These are phyloP conservation scores for Nemania sp. DNA, from an alignment of 2,329 filamentous ascomycete genomes.

Conservation along the genomic window DNA sequence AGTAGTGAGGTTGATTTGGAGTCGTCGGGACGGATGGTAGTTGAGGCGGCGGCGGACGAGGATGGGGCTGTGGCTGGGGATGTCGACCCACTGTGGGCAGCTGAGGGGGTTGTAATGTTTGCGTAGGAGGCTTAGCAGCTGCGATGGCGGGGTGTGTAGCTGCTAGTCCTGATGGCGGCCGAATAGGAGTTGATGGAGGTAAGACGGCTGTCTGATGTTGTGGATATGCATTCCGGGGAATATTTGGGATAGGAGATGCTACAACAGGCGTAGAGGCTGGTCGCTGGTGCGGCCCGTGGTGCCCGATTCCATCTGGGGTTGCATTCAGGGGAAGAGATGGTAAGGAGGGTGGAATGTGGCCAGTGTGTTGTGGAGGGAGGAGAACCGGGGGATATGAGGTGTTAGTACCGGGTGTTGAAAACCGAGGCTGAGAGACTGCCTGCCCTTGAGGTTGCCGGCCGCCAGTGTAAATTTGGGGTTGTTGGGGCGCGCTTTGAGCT, in stretches of 20 bases:
- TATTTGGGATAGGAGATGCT: conserved; percentile 37
- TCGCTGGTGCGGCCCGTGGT: conserved; percentile 42
- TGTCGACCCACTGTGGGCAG: conserved; percentile 27
- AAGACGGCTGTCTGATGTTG: conserved; percentile 29
- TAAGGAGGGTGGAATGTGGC: conserved; percentile 39
- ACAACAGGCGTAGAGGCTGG: conserved; percentile 34
- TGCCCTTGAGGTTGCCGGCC: conserved; percentile 35
- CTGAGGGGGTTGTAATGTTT: conserved; percentile 33
- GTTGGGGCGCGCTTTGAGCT: conserved; percentile 17
- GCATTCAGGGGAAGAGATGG: conserved; percentile 38
- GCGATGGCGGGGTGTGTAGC: conserved; percentile 26
- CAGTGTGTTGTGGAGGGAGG: conserved; percentile 39
- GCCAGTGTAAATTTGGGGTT: conserved; percentile 34
- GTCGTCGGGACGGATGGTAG: conserved; percentile 33
- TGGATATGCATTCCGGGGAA: conserved; percentile 25
- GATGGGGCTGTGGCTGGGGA: conserved; percentile 25
- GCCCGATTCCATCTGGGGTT: conserved; percentile 39
- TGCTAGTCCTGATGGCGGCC: conserved; percentile 30
- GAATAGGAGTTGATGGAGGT: conserved; percentile 34
- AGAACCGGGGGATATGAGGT: conserved; percentile 39
- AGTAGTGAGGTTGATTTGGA: conserved; percentile 31
- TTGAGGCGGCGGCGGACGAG: conserved; percentile 17
- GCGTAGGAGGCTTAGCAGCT: conserved; percentile 29
- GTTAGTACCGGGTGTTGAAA: conserved; percentile 40
- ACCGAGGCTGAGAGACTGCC: conserved; percentile 40